Evolutionary conservation across 345 rosid genomes (phyloP), one percentile per base, ranked within the genome.

Genomic region (Salix koriyanagi): DNA sequence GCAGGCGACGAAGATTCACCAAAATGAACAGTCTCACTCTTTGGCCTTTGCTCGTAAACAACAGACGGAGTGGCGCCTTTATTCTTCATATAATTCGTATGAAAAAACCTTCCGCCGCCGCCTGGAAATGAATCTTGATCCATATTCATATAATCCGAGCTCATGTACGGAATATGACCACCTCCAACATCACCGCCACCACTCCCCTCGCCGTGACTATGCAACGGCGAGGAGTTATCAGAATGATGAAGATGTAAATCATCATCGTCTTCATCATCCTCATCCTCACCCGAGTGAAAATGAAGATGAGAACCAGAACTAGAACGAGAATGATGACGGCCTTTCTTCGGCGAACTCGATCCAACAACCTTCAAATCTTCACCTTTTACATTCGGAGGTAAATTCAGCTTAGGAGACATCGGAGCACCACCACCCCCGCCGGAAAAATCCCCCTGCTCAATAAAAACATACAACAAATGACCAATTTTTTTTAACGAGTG

Each of bases 81-180:
- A 36, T 89, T 94, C 83, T 86, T 92, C 98, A 92, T 92, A 75
- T 85, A 96, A 77, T 91, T 94, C 97, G 88, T 89, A 41, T 90
- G 85, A 78, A 85, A 67, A 85, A 83, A 89, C 13, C 91, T 71
- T 6, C 82, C 88, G 2, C 88, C 86, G 23, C 68, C 73, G 21
- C 72, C 56, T 4, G 82, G 30, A 42, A 60, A 79, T 1, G 69
- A 61, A 68, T 81, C 86, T 50, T 78, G 81, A 34, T 81, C 71
- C 80, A 42, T 76, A 62, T 34, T 75, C 83, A 72, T 74, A 75
- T 41, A 77, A 18, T 77, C 80, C 26, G 83, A 58, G 44, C 34
- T 56, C 65, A 67, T 37, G 61, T 78, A 81, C 65, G 66, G 72
- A 0, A 74, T 25, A 56, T 68, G 84, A 21, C 75, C 84, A 15